Evolutionary conservation across 805 yeast genomes (phyloP).

Genomic region (Cyberlindnera suaveolens): DNA sequence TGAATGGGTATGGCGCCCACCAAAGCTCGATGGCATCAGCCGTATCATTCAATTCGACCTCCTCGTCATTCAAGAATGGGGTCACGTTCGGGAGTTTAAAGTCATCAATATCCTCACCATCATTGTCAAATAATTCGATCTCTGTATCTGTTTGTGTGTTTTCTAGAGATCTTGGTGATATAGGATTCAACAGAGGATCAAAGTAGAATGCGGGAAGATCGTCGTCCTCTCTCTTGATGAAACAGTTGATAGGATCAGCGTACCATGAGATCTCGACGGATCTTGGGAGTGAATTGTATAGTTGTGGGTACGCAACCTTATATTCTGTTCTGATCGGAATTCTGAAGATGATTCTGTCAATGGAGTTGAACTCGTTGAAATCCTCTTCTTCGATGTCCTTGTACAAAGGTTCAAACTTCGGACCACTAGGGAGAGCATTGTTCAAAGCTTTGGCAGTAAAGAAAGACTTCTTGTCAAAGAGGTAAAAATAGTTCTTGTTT

Average conservation of each 20-base stretch:
- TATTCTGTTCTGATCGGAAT: slow-evolving; percentile 75
- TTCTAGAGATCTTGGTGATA: slow-evolving; percentile 30
- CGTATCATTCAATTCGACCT: slow-evolving; percentile 39
- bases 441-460: slow-evolving; percentile 89
- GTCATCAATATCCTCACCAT: slow-evolving; percentile 32
- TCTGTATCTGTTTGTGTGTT: slow-evolving; percentile 17
- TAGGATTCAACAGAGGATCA: slow-evolving; percentile 50
- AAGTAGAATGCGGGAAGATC: slow-evolving; percentile 52
- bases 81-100: slow-evolving; percentile 37
- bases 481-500: slow-evolving; percentile 49
- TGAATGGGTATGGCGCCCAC: slow-evolving; percentile 84
- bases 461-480: slow-evolving; percentile 76
- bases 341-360: slow-evolving; percentile 82
- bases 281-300: slow-evolving; percentile 74
- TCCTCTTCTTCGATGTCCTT: slow-evolving; percentile 67
- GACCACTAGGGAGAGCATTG: slow-evolving; percentile 89
- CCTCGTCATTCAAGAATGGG: slow-evolving; percentile 47
- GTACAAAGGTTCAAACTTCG: slow-evolving; percentile 84
- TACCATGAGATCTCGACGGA: slow-evolving; percentile 59
- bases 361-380: slow-evolving; percentile 82
- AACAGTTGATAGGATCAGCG: slow-evolving; percentile 54
- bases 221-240: slow-evolving; percentile 35
- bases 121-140: slow-evolving; percentile 20
- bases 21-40: slow-evolving; percentile 60
- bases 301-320: slow-evolving; percentile 76